Evolutionary conservation across 345 rosid species (phyloP).

Genomic region (Euphorbia tirucalli): DNA sequence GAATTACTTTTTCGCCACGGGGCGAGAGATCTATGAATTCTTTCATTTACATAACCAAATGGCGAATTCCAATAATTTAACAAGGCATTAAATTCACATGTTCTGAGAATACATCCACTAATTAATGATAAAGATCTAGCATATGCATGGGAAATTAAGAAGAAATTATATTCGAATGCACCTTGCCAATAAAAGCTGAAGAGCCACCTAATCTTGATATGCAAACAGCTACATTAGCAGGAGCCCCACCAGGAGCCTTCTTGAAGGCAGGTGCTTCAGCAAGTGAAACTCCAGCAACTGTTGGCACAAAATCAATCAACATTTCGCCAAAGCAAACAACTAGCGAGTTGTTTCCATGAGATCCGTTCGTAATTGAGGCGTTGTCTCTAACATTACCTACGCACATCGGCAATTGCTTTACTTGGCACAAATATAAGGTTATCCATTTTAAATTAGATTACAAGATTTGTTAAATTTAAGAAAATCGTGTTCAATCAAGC

Average conservation of each 20-base stretch:
- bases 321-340: conserved; percentile 94
- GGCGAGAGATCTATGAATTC: neutral
- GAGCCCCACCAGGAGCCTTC: conserved; percentile 99
- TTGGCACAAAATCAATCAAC: conserved; percentile 95
- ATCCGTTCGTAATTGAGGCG: conserved; percentile 7
- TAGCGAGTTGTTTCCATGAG: conserved; percentile 23
- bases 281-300: conserved; percentile 78
- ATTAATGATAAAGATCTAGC: neutral
- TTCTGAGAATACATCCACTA: neutral
- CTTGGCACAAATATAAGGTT: conserved; percentile 2
- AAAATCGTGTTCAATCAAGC: neutral
- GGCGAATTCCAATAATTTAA: neutral
- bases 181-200: conserved; percentile 97
- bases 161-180: conserved; percentile 26
- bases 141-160: neutral
- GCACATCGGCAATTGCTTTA: neutral
- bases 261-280: conserved; percentile 96
- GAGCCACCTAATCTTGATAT: conserved; percentile 87
- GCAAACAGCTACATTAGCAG: conserved; percentile 97
- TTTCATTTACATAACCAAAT: neutral
- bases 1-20: too few species aligned
- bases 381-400: conserved; percentile 18
- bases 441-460: neutral
- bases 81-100: neutral
- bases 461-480: neutral